Evolutionary conservation across 805 yeast species (phyloP).

Genomic region (Sugiyamaella mastotermitis): DNA sequence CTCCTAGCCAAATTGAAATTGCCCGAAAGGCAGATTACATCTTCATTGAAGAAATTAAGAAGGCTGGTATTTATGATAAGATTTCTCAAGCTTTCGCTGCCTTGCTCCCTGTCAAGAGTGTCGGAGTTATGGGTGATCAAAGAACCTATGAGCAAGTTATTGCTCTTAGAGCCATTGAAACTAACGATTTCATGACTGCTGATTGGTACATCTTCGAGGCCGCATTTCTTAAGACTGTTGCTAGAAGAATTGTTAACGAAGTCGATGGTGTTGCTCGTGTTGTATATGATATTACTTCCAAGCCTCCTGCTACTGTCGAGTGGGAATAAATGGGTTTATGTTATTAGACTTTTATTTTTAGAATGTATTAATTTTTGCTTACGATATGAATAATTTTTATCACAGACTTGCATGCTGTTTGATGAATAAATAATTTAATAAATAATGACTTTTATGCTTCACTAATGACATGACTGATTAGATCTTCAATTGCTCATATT

Average conservation of each 20-base stretch:
- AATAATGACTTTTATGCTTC: no score
- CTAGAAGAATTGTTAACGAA: constrained; percentile 95
- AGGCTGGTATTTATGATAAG: constrained; percentile 85
- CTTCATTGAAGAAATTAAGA: constrained; percentile 91
- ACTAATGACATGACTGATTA: no score
- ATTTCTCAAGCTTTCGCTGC: constrained; percentile 98
- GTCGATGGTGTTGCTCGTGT: constrained; percentile 99
- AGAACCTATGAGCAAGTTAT: constrained; percentile 98
- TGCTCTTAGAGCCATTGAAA: constrained; percentile 97
- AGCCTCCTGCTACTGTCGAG: constrained; percentile 99
- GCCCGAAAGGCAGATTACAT: constrained; percentile 97
- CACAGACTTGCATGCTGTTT: no score
- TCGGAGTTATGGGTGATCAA: constrained; percentile 99
- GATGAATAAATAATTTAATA: no score
- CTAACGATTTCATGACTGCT: constrained; percentile 98
- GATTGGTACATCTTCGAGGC: constrained; percentile 97
- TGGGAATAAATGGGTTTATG: constrained; percentile 65
- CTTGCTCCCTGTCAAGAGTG: constrained; percentile 93
- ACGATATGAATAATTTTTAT: no score
- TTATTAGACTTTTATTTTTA: constrained; percentile 8
- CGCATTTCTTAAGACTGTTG: constrained; percentile 82
- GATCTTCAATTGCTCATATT: no score
- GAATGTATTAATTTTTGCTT: no score
- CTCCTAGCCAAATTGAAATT: constrained; percentile 85
- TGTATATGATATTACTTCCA: constrained; percentile 95